phyloP scores from a whole-genome alignment of 257 asterid genomes.

The Nicotiana otophora region DNA sequence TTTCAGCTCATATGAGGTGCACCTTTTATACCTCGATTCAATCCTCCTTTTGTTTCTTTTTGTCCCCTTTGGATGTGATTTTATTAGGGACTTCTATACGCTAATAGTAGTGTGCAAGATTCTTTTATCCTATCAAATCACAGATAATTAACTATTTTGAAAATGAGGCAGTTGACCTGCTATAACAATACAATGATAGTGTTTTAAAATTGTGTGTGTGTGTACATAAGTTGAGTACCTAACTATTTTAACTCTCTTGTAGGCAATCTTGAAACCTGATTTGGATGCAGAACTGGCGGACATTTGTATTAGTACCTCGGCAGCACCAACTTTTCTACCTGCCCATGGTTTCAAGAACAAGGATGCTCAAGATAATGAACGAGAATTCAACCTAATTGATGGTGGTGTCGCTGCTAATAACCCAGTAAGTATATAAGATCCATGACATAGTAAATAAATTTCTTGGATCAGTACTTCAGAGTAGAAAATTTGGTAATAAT shows the following conservation, averaged over 20 bases:
- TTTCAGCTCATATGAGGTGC: constrained; percentile 37
- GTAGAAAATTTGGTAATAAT: background rate
- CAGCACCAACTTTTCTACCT: constrained; percentile 56
- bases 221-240: background rate
- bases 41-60: too few species aligned
- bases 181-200: background rate
- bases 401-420: constrained; percentile 64
- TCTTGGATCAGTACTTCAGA: background rate
- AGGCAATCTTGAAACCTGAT: constrained; percentile 8
- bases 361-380: constrained; percentile 19
- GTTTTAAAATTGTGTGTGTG: background rate
- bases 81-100: too few species aligned
- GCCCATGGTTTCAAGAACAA: constrained; percentile 42
- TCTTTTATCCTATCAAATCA: too few species aligned
- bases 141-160: background rate
- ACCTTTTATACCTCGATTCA: background rate
- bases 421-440: constrained; percentile 35
- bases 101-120: too few species aligned
- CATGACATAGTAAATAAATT: background rate
- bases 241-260: background rate
- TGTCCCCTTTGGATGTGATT: too few species aligned
- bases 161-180: background rate
- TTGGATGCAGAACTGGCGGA: constrained; percentile 50
- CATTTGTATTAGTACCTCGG: constrained; percentile 54
- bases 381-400: constrained; percentile 49